Evolutionary conservation across 2,329 filamentous ascomycete species (phyloP), one percentile per base, ranked within the genome.

Genomic region (Lachnum nothofagi): DNA sequence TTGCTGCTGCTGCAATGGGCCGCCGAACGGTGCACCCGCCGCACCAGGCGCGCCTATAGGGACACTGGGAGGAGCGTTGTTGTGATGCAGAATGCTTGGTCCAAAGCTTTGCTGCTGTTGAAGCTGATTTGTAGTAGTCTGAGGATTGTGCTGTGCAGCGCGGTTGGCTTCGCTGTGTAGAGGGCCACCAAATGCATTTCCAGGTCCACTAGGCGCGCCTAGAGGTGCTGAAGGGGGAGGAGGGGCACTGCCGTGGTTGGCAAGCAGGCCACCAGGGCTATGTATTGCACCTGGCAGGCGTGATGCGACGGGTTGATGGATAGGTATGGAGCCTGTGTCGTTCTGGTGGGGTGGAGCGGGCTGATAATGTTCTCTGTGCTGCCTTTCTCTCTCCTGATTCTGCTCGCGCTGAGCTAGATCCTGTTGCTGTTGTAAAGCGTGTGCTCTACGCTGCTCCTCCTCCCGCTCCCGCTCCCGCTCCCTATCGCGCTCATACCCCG

Each of bases 271-370:
- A 58, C 93, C 91, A 1, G 91, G 91, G 39, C 90, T 94, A 65
- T 95, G 91, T 48, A 96, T 94, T 44, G 88, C 86, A 55, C 83
- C 86, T 49, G 85, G 72, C 54, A 89, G 75, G 69, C 91, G 76
- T 64, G 90, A 82, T 54, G 91, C 91, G 51, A 96, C 90, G 4
- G 91, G 91, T 68, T 97, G 91, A 69, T 97, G 91, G 60, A 97
- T 85, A 46, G 91, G 89, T 46, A 95, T 88, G 2, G 91, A 89
- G 49, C 86, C 88, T 33, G 88, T 84, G 64, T 88, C 91, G 69
- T 86, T 93, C 67, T 96, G 91, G 64, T 93, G 89, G 22, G 85
- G 82, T 52, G 86, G 79, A 43, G 68, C 65, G 17, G 80, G 78
- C 59, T 83, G 85, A 62, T 82, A 83, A 44, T 81, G 78, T 37